These are phyloP conservation scores for Ambrosia hybrid DNA, from an alignment of 140 eudicot species.

Conservation along the genomic window DNA sequence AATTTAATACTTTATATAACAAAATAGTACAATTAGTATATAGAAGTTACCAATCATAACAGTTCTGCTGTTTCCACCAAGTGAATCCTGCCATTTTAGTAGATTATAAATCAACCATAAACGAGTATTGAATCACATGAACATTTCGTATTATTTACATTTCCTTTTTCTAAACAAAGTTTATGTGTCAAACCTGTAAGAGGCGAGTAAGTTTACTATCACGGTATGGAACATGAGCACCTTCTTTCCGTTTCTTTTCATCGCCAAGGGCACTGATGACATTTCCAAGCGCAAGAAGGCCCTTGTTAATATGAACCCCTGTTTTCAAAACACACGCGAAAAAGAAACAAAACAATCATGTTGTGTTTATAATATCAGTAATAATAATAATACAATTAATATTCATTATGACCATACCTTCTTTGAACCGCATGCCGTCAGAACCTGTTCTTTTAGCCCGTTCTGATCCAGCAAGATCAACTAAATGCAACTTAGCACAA, in stretches of 20 bases:
- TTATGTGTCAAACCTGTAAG: slow-evolving; percentile 62
- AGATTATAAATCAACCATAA: slow-evolving; percentile 7
- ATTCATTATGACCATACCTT: slow-evolving; percentile 46
- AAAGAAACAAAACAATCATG: background rate
- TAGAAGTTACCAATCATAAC: slow-evolving; percentile 85
- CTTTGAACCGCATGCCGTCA: slow-evolving; percentile 97
- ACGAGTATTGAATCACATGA: slow-evolving; percentile 1
- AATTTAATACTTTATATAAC: background rate
- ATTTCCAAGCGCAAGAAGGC: slow-evolving; percentile 97
- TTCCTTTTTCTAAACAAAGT: background rate
- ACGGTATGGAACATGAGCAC: slow-evolving; percentile 92
- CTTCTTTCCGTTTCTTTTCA: slow-evolving; percentile 94
- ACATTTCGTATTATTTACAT: background rate
- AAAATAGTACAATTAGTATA: slow-evolving; percentile 6
- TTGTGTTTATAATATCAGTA: background rate
- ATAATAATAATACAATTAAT: background rate
- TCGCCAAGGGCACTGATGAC: slow-evolving; percentile 98
- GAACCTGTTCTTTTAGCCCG: slow-evolving; percentile 97
- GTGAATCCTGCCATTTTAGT: slow-evolving; percentile 71
- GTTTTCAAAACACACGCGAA: slow-evolving; percentile 11
- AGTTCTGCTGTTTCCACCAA: slow-evolving; percentile 98
- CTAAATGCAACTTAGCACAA: slow-evolving; percentile 94
- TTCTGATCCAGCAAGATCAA: slow-evolving; percentile 99
- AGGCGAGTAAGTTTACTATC: slow-evolving; percentile 98
- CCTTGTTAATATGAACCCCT: slow-evolving; percentile 98